Evolutionary conservation across 2,329 filamentous ascomycete species (phyloP).

Genomic region (Penicillium sp.): DNA sequence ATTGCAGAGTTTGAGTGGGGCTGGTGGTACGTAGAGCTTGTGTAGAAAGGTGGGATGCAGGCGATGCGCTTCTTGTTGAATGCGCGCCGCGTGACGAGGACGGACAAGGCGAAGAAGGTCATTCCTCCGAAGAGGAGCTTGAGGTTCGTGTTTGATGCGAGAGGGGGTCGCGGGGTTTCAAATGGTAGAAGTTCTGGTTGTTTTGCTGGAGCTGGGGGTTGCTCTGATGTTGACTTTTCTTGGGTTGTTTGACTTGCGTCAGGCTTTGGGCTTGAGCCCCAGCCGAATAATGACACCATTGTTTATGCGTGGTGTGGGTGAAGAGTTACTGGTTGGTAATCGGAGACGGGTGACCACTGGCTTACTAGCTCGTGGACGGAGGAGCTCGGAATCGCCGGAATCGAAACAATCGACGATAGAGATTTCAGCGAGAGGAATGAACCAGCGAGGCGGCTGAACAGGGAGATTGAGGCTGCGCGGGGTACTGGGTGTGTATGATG

Average conservation of each 20-base stretch:
- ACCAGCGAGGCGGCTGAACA: not conserved
- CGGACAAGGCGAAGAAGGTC: conserved; percentile 72
- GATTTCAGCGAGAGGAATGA: no score
- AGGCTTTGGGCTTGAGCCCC: conserved; percentile 23
- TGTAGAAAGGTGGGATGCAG: conserved; percentile 71
- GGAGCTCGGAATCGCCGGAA: not conserved
- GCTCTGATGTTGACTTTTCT: conserved; percentile 9
- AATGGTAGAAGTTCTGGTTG: conserved; percentile 11
- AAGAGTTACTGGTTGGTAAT: not conserved
- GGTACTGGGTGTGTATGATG: not conserved
- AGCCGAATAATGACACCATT: conserved; percentile 31
- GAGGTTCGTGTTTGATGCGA: conserved; percentile 29
- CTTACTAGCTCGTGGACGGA: not conserved
- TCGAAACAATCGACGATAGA: no score
- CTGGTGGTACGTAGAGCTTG: conserved; percentile 47
- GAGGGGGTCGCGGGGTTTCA: conserved; percentile 11
- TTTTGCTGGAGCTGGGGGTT: conserved; percentile 6
- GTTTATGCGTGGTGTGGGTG: not conserved
- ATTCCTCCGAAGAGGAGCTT: conserved; percentile 72
- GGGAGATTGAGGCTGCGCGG: not conserved
- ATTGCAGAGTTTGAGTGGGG: conserved; percentile 61
- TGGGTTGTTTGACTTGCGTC: conserved; percentile 6
- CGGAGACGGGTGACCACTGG: not conserved
- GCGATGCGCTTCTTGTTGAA: conserved; percentile 64
- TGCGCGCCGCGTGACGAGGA: conserved; percentile 70